Base-by-base conservation (phyloP, 1,284 basidiomycete species). In the Rhodotorula sp. region DNA sequence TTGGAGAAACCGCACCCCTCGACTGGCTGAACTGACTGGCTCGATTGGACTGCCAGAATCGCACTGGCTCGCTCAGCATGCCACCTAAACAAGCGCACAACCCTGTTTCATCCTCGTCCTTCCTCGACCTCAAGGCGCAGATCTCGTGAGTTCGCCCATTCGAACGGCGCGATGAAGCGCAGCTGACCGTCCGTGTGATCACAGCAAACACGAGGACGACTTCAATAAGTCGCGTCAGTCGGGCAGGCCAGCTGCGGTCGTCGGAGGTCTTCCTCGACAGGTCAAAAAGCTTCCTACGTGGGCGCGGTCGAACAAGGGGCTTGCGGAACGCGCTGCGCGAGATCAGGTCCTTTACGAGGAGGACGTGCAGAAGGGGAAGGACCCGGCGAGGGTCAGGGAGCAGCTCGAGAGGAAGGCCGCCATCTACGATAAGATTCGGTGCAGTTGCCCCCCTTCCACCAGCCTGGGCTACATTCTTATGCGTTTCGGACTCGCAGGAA, bases 401-500 rank as follows among this genome's bases (percentile, higher is more conserved):
- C 67, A 65, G 39, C 60, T 77, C 29, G 76, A 76, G 59, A 62
- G 68, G 44, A 77, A 77, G 59, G 76, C 76, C 24, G 58, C 59
- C 47, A 66, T 77, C 30, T 77, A 77, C 49, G 74, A 77, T 51
- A 71, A 71, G 62, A 74, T 77, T 46, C 64, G 61, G 73, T 70
- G 24, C 48, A 70, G 30, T 7, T 10, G 22, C 27, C 29, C 13
- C 39, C 32, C 15, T 20, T 54, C n/a, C n/a, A n/a, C n/a, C n/a
- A n/a, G n/a, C n/a, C n/a, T n/a, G n/a, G n/a, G n/a, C n/a, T n/a
- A n/a, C 34, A 0, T 24, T 36, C 22, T 46, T 32, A 17, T 2
- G 9, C 10, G 32, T 8, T 30, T 32, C n/a, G n/a, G n/a, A n/a
- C n/a, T 8, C 22, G 29, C 63, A 74, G 73, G 75, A 87, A 87